These are phyloP conservation scores for Neodidymelliopsis sp. DNA, from an alignment of 2,329 filamentous ascomycete genomes.

Conservation along the genomic window DNA sequence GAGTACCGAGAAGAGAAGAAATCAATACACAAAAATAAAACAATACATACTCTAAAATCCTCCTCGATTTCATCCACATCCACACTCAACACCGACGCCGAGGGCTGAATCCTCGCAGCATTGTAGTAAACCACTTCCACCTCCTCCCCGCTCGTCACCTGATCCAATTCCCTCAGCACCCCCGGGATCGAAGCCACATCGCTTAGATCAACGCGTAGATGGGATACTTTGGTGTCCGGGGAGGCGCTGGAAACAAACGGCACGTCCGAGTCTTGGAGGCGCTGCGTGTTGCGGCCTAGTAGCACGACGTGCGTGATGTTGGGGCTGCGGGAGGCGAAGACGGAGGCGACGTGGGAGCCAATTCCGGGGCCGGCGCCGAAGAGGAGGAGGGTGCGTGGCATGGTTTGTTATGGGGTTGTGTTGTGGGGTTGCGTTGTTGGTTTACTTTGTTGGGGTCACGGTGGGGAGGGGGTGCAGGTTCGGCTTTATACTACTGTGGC, in stretches of 20 bases:
- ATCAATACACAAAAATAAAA: too few relatives aligned
- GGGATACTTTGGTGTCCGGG: conserved; percentile 49
- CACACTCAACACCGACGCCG: conserved; percentile 51
- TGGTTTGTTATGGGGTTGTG: conserved; percentile 1
- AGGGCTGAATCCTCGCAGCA: conserved; percentile 57
- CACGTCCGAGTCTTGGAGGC: conserved; percentile 50
- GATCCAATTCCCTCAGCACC: conserved; percentile 53
- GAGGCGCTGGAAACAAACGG: conserved; percentile 42
- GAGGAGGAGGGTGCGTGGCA: conserved; percentile 45
- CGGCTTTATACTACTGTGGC: too few relatives aligned
- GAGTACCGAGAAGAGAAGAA: too few relatives aligned
- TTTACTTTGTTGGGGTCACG: too few relatives aligned
- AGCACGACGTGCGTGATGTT: conserved; percentile 58
- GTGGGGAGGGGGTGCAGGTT: too few relatives aligned
- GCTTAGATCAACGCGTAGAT: conserved; percentile 55
- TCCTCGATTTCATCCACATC: conserved; percentile 56
- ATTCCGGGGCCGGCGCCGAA: conserved; percentile 61
- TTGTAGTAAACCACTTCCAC: conserved; percentile 62
- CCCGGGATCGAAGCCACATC: conserved; percentile 49
- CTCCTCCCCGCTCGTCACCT: conserved; percentile 35
- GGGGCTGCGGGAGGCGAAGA: conserved; percentile 52
- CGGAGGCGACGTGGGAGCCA: conserved; percentile 51
- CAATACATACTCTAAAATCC: conserved; percentile 54
- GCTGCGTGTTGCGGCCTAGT: conserved; percentile 53
- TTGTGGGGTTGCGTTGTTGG: neutral